Evolutionary conservation across 805 yeast genomes (phyloP).

Genomic region (Candida xiaguanensis): DNA sequence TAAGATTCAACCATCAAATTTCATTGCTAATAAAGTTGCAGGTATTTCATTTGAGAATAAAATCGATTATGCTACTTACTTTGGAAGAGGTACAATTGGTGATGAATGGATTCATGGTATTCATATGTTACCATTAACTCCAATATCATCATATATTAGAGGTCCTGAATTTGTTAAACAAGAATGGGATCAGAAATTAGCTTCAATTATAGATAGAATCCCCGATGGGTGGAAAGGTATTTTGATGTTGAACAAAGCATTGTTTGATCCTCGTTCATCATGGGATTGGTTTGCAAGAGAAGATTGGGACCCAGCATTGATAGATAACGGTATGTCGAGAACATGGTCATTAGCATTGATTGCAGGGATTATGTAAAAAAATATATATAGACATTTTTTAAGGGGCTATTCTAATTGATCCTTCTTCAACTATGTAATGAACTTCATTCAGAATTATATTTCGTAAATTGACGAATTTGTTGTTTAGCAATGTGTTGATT

Average conservation of each 20-base stretch:
- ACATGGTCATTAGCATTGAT: slow-evolving; percentile 84
- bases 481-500: slow-evolving; percentile 1
- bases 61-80: slow-evolving; percentile 69
- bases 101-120: slow-evolving; percentile 74
- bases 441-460: slow-evolving; percentile 4
- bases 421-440: not conserved
- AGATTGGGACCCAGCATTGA: slow-evolving; percentile 49
- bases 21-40: slow-evolving; percentile 61
- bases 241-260: slow-evolving; percentile 68
- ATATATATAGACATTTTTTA: no score
- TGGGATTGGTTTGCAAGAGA: slow-evolving; percentile 45
- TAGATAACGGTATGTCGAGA: slow-evolving; percentile 82
- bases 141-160: slow-evolving; percentile 61
- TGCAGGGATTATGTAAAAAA: slow-evolving; percentile 39
- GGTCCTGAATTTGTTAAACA: slow-evolving; percentile 50
- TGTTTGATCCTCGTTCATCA: slow-evolving; percentile 56
- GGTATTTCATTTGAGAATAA: slow-evolving; percentile 75
- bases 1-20: slow-evolving; percentile 50
- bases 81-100: slow-evolving; percentile 57
- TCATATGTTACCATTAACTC: slow-evolving; percentile 72
- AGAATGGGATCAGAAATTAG: slow-evolving; percentile 59
- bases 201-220: slow-evolving; percentile 42
- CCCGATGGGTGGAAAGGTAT: slow-evolving; percentile 73
- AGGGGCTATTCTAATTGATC: not conserved
- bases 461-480: not conserved